phyloP scores from a whole-genome alignment of 2,329 filamentous ascomycete genomes.

The Hawksworthiomyces lignivorus region DNA sequence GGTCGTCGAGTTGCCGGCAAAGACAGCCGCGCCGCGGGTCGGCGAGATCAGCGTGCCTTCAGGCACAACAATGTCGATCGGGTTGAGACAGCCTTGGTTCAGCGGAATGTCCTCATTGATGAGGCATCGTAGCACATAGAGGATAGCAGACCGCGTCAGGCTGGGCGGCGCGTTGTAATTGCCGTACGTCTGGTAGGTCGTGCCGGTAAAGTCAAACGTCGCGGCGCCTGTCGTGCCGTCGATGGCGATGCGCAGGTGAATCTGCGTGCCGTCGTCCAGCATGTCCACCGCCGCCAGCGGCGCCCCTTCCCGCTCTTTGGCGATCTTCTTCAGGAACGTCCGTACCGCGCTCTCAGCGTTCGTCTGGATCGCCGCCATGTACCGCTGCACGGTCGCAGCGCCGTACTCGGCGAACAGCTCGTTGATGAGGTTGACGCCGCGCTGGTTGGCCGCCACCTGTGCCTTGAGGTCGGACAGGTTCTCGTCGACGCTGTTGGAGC shows the following conservation, averaged over 20 bases:
- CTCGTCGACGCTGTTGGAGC: constrained; percentile 69
- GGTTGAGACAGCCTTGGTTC: constrained; percentile 75
- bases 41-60: constrained; percentile 65
- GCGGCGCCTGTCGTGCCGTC: constrained; percentile 66
- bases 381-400: constrained; percentile 67
- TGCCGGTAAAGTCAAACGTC: constrained; percentile 67
- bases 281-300: constrained; percentile 62
- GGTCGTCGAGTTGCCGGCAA: constrained; percentile 74
- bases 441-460: constrained; percentile 77
- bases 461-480: constrained; percentile 82
- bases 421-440: constrained; percentile 70
- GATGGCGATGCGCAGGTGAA: constrained; percentile 66
- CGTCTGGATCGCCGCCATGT: constrained; percentile 73
- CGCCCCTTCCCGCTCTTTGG: constrained; percentile 18
- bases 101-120: constrained; percentile 75
- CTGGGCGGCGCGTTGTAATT: constrained; percentile 72
- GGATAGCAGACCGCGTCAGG: constrained; percentile 70
- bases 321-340: constrained; percentile 63
- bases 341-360: constrained; percentile 72
- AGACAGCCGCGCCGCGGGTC: constrained; percentile 67
- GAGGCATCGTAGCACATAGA: constrained; percentile 73
- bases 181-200: constrained; percentile 64
- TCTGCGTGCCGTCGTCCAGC: constrained; percentile 79
- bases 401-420: constrained; percentile 69
- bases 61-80: constrained; percentile 66